Percentiles rank a stretch among this genome's conserved stretches.
Conservation (phyloP, 116 monocot genomes). For the Papilionanthe hybrid region DNA sequence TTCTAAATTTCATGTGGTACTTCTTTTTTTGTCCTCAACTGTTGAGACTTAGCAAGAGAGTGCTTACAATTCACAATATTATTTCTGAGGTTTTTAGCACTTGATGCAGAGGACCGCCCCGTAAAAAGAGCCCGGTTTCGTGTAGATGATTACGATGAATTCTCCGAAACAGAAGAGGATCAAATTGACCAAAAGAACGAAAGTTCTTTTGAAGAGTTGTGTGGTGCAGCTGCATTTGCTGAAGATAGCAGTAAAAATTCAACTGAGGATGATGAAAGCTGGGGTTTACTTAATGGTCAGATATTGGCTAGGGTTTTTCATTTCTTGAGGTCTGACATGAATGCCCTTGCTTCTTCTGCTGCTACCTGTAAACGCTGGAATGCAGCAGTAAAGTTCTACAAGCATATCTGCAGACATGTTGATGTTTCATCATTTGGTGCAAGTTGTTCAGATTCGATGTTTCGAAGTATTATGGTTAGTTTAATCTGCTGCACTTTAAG, state of each 20-base stretch:
- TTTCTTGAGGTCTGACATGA: constrained; percentile 70
- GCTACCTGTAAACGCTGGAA: constrained; percentile 90
- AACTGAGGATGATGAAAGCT: constrained; percentile 32
- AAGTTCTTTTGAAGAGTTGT: constrained; percentile 72
- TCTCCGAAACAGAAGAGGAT: constrained; percentile 45
- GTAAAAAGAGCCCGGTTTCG: constrained; percentile 58
- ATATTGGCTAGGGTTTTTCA: constrained; percentile 87
- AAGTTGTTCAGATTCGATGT: constrained; percentile 58
- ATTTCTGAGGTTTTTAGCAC: not conserved
- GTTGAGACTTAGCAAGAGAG: not conserved
- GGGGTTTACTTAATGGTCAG: constrained; percentile 61
- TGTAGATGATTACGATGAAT: constrained; percentile 56
- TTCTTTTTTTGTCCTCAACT: not conserved
- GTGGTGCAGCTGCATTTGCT: constrained; percentile 29
- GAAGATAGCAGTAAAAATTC: constrained; percentile 19
- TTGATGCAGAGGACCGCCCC: constrained; percentile 46
- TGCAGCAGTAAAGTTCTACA: constrained; percentile 59
- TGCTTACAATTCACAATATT: not conserved
- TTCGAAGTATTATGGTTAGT: constrained; percentile 72
- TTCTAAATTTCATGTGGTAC: not conserved
- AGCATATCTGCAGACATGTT: constrained; percentile 52
- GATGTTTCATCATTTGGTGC: constrained; percentile 75
- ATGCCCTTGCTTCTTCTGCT: constrained; percentile 65
- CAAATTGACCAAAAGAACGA: constrained; percentile 33
- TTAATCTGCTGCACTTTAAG: constrained; percentile 12